phyloP scores from a whole-genome alignment of 805 yeast species.

The Candida andamanensis region DNA sequence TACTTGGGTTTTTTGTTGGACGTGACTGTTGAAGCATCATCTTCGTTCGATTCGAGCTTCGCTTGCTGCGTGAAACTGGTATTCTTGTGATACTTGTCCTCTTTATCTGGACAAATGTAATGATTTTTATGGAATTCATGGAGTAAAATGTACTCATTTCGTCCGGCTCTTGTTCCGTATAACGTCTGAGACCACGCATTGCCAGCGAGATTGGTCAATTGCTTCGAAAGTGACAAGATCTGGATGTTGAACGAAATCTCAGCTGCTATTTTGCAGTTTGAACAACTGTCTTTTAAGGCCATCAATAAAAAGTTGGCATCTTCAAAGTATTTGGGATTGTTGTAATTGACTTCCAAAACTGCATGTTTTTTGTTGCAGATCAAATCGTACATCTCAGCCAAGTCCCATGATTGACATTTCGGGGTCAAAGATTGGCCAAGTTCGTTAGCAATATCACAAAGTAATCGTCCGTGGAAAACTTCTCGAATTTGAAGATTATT shows the following conservation, averaged over 20 bases:
- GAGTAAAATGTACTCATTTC: constrained; percentile 87
- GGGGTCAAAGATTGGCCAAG: constrained; percentile 89
- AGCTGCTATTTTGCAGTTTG: constrained; percentile 64
- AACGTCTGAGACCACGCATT: constrained; percentile 95
- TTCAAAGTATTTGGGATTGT: constrained; percentile 57
- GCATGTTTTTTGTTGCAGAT: constrained; percentile 61
- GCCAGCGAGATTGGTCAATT: constrained; percentile 89
- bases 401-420: constrained; percentile 92
- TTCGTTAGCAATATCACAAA: constrained; percentile 92
- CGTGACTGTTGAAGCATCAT: constrained; percentile 45
- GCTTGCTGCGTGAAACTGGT: constrained; percentile 31
- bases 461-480: constrained; percentile 74
- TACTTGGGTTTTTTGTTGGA: constrained; percentile 65
- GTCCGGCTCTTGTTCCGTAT: constrained; percentile 91
- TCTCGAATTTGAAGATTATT: constrained; percentile 59
- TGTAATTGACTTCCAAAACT: constrained; percentile 69
- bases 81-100: constrained; percentile 37
- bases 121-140: constrained; percentile 84
- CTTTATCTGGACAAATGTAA: constrained; percentile 85
- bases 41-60: constrained; percentile 28
- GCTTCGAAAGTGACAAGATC: constrained; percentile 82
- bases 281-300: constrained; percentile 64
- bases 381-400: constrained; percentile 83
- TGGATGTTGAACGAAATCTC: constrained; percentile 79
- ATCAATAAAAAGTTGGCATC: constrained; percentile 64